Conservation (phyloP, 805 yeast genomes). For the Wickerhamomyces subpelliculosus region DNA sequence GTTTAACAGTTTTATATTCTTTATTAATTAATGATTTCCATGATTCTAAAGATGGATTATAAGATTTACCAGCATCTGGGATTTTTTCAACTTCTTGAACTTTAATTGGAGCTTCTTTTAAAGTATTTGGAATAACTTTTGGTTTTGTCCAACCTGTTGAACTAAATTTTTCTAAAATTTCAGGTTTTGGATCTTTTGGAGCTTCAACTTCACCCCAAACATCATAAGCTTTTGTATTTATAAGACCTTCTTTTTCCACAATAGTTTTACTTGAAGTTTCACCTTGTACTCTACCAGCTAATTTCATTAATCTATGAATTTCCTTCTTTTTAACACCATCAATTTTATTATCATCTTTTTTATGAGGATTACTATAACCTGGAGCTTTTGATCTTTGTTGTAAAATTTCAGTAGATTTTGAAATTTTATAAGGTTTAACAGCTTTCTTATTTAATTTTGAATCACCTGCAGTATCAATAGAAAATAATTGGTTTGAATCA, state of each 20-base stretch:
- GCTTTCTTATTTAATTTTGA: conserved; percentile 33
- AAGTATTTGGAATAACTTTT: conserved; percentile 46
- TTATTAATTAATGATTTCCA: conserved; percentile 70
- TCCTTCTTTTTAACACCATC: conserved; percentile 64
- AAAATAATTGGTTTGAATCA: conserved; percentile 43
- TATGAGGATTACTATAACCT: conserved; percentile 40
- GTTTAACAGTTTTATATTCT: conserved; percentile 62
- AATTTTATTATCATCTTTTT: conserved; percentile 32
- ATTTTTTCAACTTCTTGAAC: conserved; percentile 43
- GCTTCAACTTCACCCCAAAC: conserved; percentile 53
- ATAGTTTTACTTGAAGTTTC: conserved; percentile 43
- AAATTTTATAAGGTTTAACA: conserved; percentile 28
- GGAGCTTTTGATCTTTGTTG: conserved; percentile 73
- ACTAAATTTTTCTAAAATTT: conserved; percentile 30
- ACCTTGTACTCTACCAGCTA: conserved; percentile 68
- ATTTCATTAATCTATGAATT: conserved; percentile 56
- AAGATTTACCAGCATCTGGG: conserved; percentile 87
- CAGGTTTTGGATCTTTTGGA: conserved; percentile 25
- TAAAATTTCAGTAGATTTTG: conserved; percentile 42
- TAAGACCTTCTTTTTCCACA: conserved; percentile 59
- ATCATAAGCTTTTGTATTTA: conserved; percentile 48
- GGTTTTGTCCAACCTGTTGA: conserved; percentile 46
- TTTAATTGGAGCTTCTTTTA: conserved; percentile 43
- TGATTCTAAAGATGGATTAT: conserved; percentile 78
- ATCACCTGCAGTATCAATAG: conserved; percentile 65